Conservation (phyloP, 306 rosid species). For the Ormosia emarginata region DNA sequence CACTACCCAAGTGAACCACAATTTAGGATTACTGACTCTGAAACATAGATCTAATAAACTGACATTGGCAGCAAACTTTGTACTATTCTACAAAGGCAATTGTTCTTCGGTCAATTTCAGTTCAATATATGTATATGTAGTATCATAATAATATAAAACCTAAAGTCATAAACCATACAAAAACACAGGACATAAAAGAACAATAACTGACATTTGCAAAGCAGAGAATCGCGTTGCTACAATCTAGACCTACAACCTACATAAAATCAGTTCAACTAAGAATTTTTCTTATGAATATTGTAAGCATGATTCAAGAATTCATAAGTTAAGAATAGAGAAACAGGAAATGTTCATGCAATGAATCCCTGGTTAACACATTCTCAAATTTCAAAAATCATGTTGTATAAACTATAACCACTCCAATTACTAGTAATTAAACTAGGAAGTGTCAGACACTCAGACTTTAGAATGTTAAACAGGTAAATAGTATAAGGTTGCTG, state of each 20-base stretch:
- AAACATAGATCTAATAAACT: background rate
- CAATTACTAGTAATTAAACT: conserved; percentile 1
- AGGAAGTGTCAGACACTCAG: background rate
- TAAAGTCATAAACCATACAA: background rate
- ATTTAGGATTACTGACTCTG: background rate
- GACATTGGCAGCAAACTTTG: background rate
- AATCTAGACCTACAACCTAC: conserved; percentile 83
- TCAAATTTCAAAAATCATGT: background rate
- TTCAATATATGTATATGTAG: background rate
- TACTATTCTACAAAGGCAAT: background rate
- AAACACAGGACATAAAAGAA: conserved; percentile 1
- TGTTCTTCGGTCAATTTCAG: no score
- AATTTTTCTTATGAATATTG: background rate
- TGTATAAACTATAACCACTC: conserved; percentile 9
- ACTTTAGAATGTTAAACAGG: background rate
- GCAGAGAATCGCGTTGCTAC: conserved; percentile 81
- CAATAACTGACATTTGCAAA: conserved; percentile 76
- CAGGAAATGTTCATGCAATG: conserved; percentile 5
- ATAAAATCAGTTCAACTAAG: conserved; percentile 23
- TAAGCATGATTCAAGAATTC: background rate
- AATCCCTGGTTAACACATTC: background rate
- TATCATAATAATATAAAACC: background rate
- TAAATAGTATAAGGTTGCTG: background rate
- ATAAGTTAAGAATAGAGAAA: conserved; percentile 6
- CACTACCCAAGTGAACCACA: conserved; percentile 2